Conservation (phyloP, 495 filamentous ascomycete genomes). For the Penicillium bialowiezense region DNA sequence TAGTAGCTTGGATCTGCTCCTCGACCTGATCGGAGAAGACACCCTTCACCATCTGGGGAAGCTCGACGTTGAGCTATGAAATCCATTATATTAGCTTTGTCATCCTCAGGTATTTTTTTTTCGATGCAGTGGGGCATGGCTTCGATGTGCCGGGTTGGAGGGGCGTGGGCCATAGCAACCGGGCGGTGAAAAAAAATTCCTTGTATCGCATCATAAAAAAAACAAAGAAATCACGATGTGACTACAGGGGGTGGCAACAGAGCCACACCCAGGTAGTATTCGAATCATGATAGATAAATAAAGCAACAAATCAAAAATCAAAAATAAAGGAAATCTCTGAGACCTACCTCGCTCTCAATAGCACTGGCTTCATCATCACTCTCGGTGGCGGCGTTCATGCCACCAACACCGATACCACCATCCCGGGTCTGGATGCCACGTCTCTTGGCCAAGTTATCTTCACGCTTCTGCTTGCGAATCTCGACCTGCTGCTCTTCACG, state of each 20-base stretch:
- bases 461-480: constrained; percentile 95
- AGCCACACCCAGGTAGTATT: constrained; percentile 1
- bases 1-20: constrained; percentile 96
- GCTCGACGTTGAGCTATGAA: constrained; percentile 87
- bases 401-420: constrained; percentile 71
- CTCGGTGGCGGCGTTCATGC: constrained; percentile 82
- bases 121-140: constrained; percentile 18
- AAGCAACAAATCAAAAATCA: constrained; percentile 14
- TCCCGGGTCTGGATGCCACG: constrained; percentile 84
- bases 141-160: constrained; percentile 21
- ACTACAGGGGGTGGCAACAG: constrained; percentile 3
- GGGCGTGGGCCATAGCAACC: constrained; percentile 31
- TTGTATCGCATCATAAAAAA: constrained; percentile 31
- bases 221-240: constrained; percentile 19
- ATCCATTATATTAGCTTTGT: constrained; percentile 36
- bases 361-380: constrained; percentile 95
- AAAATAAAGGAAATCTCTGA: constrained; percentile 4
- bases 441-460: constrained; percentile 97
- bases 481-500: constrained; percentile 99
- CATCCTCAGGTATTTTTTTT: constrained; percentile 5
- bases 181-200: constrained; percentile 44
- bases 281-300: not conserved
- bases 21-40: constrained; percentile 99
- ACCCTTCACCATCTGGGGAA: constrained; percentile 95
- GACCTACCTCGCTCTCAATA: constrained; percentile 92